phyloP scores from a whole-genome alignment of 2,329 filamentous ascomycete species.

The Ophiostoma tasmaniense region DNA sequence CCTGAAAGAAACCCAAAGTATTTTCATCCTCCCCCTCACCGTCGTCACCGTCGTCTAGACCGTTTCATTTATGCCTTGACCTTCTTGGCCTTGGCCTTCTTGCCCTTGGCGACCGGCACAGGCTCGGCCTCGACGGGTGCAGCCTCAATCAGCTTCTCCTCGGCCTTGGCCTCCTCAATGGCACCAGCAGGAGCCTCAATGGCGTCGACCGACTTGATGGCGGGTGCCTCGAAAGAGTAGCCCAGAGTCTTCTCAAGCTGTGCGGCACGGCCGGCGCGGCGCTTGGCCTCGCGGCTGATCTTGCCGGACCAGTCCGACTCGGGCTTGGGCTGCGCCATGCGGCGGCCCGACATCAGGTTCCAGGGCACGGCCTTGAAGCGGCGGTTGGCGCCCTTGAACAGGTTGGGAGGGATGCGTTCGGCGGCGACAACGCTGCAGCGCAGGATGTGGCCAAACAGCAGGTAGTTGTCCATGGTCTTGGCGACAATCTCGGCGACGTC shows the following conservation, averaged over 20 bases:
- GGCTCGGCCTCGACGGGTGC: constrained; percentile 6
- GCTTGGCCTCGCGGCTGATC: constrained; percentile 63
- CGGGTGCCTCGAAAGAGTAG: constrained; percentile 72
- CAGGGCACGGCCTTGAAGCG: constrained; percentile 80
- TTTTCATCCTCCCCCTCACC: not conserved
- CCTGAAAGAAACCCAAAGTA: constrained; percentile 5
- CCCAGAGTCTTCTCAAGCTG: constrained; percentile 65
- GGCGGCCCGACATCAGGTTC: constrained; percentile 74
- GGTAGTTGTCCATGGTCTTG: constrained; percentile 96
- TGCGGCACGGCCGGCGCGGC: constrained; percentile 58
- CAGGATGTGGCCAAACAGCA: constrained; percentile 88
- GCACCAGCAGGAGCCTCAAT: constrained; percentile 28
- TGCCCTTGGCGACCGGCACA: constrained; percentile 25
- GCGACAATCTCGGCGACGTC: constrained; percentile 77
- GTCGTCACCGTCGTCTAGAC: not conserved
- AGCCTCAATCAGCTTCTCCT: not conserved
- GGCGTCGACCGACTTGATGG: constrained; percentile 50
- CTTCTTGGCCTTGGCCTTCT: constrained; percentile 29
- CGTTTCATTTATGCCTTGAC: constrained; percentile 20
- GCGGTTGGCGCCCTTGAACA: constrained; percentile 86
- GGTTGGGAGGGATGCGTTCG: constrained; percentile 67
- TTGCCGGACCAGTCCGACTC: constrained; percentile 72
- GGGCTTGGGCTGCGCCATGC: constrained; percentile 63
- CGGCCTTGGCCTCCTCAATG: constrained; percentile 27
- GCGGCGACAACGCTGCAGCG: constrained; percentile 63